These are phyloP conservation scores for Bauhinia variegata DNA, from an alignment of 306 rosid species.

Conservation along the genomic window DNA sequence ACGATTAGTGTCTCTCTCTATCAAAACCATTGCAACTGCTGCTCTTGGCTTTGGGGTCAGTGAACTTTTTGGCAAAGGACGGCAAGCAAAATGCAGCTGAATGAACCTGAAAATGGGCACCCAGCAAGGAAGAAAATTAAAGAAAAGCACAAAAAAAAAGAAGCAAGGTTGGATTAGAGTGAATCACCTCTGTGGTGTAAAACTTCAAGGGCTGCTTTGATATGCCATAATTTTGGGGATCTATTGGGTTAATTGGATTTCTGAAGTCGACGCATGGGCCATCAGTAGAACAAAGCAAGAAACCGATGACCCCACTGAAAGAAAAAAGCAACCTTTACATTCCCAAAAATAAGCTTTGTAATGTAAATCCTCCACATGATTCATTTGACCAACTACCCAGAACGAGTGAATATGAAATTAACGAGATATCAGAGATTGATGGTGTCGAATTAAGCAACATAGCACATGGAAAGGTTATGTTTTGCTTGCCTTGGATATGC, in stretches of 20 bases:
- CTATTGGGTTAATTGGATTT: conserved; percentile 57
- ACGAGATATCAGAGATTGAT: too few relatives aligned
- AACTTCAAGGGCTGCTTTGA: conserved; percentile 61
- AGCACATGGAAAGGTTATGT: too few relatives aligned
- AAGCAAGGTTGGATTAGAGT: background rate
- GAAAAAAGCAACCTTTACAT: background rate
- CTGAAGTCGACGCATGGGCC: conserved; percentile 65
- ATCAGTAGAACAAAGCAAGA: conserved; percentile 72
- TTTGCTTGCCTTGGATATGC: conserved; percentile 64
- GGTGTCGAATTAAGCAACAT: too few relatives aligned
- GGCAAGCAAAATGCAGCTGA: conserved; percentile 61
- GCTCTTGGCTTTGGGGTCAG: background rate
- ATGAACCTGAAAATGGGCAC: conserved; percentile 48
- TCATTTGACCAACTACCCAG: too few relatives aligned
- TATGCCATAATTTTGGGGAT: conserved; percentile 45
- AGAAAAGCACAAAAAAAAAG: background rate
- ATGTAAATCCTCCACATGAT: too few relatives aligned
- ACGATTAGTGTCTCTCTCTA: too few relatives aligned
- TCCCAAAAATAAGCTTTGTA: too few relatives aligned
- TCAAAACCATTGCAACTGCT: background rate
- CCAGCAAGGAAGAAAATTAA: too few relatives aligned
- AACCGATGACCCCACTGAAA: conserved; percentile 75
- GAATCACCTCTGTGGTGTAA: conserved; percentile 64
- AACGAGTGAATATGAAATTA: background rate
- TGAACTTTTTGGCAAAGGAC: background rate